Evolutionary conservation across 73 alveolate species (phyloP), one percentile per base, ranked within the genome.

Genomic region (Paramecium sexaurelia): DNA sequence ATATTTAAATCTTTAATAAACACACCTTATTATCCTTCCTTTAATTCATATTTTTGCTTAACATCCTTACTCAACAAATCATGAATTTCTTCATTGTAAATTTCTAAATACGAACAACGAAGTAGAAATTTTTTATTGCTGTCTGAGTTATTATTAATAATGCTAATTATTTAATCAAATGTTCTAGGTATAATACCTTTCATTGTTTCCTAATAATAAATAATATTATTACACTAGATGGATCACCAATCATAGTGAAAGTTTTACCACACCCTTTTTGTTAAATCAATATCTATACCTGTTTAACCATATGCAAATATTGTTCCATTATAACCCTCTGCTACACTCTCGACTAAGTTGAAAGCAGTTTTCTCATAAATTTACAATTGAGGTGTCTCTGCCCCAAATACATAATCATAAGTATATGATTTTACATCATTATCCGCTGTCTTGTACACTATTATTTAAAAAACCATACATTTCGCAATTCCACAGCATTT

Each of bases 311-410:
- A 95, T 40, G 98, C 98, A 78, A 95, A 95, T 32, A 95, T 95
- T 8, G 98, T 95, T 36, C 98, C 98, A 92, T 98, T 98, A 90
- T 98, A 98, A 67, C 99, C 99, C 82, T 96, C 99, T 9, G 97
- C 96, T 6, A 96, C 98, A 37, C 98, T 94, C 78, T 98, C 99
- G 7, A 98, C 99, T 35, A 98, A 93, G 1, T 99, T 98, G 87
- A 97, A 98, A 10, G 99, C 99, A 10, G 98, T 95, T 85, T 98
- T 98, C 55, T 98, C 98, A 93, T 98, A 98, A 13, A 98, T 97
- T 85, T 85, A 92, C 36, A 95, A 66, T 93, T 98, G 96, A 2
- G 96, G 71, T 7, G 98, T 92, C 27, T 96, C 98, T 93, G 93
- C 95, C 9, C 97, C 98, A 91, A 94, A 98, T 3, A 98, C 99